phyloP scores from a whole-genome alignment of 2,329 filamentous ascomycete species.

The Neobulgaria alba region DNA sequence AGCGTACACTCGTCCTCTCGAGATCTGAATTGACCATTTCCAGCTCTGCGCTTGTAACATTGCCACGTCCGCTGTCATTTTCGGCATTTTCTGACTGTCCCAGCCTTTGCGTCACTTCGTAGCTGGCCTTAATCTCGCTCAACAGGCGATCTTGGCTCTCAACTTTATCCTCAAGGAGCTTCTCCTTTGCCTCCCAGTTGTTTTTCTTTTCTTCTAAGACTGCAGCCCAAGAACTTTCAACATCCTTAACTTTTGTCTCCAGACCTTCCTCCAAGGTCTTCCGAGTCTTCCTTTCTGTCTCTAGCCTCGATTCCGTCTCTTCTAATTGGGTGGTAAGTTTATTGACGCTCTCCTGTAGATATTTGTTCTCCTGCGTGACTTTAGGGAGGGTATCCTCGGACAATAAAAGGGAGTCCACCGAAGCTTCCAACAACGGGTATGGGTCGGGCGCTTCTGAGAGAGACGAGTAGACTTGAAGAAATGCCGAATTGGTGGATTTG shows the following conservation, averaged over 20 bases:
- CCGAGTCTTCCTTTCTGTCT: constrained; percentile 64
- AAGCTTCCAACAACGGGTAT: constrained; percentile 91
- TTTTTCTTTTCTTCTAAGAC: constrained; percentile 89
- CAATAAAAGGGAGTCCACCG: constrained; percentile 84
- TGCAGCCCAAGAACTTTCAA: constrained; percentile 82
- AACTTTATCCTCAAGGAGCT: constrained; percentile 81
- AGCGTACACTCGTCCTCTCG: constrained; percentile 75
- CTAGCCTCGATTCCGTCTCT: constrained; percentile 70
- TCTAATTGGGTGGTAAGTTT: constrained; percentile 75
- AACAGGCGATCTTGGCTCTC: constrained; percentile 88
- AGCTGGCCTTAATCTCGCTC: constrained; percentile 92
- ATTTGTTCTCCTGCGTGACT: constrained; percentile 78
- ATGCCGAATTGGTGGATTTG: constrained; percentile 87
- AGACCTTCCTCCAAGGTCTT: constrained; percentile 69
- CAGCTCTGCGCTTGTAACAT: constrained; percentile 79
- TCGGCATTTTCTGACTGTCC: constrained; percentile 61
- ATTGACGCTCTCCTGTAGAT: constrained; percentile 70
- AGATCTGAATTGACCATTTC: constrained; percentile 90
- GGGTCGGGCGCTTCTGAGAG: constrained; percentile 94
- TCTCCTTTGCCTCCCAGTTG: constrained; percentile 94
- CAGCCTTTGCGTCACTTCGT: constrained; percentile 88
- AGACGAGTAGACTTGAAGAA: constrained; percentile 85
- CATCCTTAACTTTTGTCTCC: constrained; percentile 75
- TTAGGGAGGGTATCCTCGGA: constrained; percentile 90
- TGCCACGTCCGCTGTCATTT: constrained; percentile 45